Conservation (phyloP, 2,329 filamentous ascomycete genomes). For the Geosmithia putterillii region DNA sequence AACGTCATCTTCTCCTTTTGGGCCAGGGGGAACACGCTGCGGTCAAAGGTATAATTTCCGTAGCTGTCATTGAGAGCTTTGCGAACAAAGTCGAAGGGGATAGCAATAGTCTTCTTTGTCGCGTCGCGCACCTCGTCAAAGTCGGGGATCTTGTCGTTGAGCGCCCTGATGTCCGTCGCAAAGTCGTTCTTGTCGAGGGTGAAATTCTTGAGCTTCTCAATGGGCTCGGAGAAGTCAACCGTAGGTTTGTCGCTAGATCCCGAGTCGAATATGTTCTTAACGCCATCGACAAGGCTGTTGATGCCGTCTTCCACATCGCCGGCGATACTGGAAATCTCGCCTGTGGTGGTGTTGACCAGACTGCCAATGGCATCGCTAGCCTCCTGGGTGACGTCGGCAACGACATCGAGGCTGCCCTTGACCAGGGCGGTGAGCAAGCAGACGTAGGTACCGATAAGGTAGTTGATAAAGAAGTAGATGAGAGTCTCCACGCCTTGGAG, state of each 20-base stretch:
- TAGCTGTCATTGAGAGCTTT: slow-evolving; percentile 58
- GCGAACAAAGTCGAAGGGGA: slow-evolving; percentile 75
- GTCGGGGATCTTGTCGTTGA: slow-evolving; percentile 70
- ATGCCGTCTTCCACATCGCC: slow-evolving; percentile 34
- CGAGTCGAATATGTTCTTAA: slow-evolving; percentile 33
- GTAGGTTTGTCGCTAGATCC: slow-evolving; percentile 29
- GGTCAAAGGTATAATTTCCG: slow-evolving; percentile 65
- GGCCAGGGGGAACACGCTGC: slow-evolving; percentile 68
- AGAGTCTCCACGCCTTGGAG: slow-evolving; percentile 78
- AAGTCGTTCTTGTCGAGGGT: slow-evolving; percentile 55
- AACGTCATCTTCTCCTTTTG: slow-evolving; percentile 74
- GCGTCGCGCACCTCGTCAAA: slow-evolving; percentile 78
- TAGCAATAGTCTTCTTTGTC: slow-evolving; percentile 59
- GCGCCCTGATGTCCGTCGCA: slow-evolving; percentile 53
- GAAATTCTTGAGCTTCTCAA: slow-evolving; percentile 58
- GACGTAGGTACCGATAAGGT: slow-evolving; percentile 80
- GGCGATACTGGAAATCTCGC: slow-evolving; percentile 45
- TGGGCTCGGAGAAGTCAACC: slow-evolving; percentile 52
- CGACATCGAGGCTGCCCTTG: slow-evolving; percentile 64
- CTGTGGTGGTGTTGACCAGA: slow-evolving; percentile 43
- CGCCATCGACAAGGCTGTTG: slow-evolving; percentile 31
- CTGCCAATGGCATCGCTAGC: slow-evolving; percentile 35
- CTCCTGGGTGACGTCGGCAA: slow-evolving; percentile 37
- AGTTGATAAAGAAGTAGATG: slow-evolving; percentile 83
- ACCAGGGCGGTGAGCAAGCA: slow-evolving; percentile 81